A percentile compares a stretch with the other conserved stretches of the same genome.
Conservation (phyloP, 352 stramenopile species). For the Pythium chondricola region DNA sequence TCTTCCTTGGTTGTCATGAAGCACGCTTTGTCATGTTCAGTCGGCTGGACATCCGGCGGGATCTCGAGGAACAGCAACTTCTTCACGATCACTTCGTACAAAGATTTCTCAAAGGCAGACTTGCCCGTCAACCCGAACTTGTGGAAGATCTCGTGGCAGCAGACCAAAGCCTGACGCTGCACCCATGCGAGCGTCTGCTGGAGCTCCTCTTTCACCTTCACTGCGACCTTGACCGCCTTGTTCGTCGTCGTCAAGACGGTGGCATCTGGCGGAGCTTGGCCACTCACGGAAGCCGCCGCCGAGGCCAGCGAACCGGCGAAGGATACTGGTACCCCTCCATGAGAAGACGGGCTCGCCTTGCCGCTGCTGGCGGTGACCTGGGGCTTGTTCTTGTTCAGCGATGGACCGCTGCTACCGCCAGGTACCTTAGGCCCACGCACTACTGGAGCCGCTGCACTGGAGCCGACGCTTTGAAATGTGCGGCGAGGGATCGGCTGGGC, state of each 20-base stretch:
- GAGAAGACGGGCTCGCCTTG: constrained; percentile 13
- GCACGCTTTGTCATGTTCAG: constrained; percentile 80
- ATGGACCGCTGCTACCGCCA: constrained; percentile 7
- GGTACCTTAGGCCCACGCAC: constrained; percentile 20
- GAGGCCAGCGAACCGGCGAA: not conserved
- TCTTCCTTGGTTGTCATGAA: constrained; percentile 80
- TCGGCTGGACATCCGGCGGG: constrained; percentile 70
- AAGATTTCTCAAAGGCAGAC: constrained; percentile 66
- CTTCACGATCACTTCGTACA: constrained; percentile 78
- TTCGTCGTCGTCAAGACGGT: no score
- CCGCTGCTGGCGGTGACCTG: constrained; percentile 17
- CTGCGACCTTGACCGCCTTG: constrained; percentile 59
- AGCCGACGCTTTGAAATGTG: constrained; percentile 21
- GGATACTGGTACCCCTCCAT: not conserved
- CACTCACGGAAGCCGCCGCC: not conserved
- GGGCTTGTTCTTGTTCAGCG: constrained; percentile 28
- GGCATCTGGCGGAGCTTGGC: constrained; percentile 10
- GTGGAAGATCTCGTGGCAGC: constrained; percentile 64
- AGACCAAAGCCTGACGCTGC: constrained; percentile 63
- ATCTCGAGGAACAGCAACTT: constrained; percentile 83
- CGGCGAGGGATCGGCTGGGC: constrained; percentile 54
- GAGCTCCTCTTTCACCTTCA: constrained; percentile 77
- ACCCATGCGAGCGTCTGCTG: constrained; percentile 70
- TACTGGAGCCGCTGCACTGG: not conserved
- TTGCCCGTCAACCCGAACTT: constrained; percentile 59